A percentile compares a stretch with the other conserved stretches of the same genome.
Conservation (phyloP, 176 grass and related monocot genomes). For the Echinochloa phyllopogon region DNA sequence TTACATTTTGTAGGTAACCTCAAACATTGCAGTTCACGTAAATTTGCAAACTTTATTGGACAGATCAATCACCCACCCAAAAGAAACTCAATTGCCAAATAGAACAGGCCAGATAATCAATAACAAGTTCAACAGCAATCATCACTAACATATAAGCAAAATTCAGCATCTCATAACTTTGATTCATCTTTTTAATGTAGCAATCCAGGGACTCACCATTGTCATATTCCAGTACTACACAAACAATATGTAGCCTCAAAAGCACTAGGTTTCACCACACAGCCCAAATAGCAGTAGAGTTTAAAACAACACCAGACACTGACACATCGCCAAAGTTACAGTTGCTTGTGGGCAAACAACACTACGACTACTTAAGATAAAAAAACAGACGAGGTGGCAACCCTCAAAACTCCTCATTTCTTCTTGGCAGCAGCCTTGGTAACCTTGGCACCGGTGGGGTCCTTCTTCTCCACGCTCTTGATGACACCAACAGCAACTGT, state of each 20-base stretch:
- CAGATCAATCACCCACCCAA: no score
- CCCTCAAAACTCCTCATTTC: slow-evolving; percentile 51
- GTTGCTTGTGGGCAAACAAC: no score
- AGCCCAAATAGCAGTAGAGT: background rate
- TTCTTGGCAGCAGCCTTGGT: slow-evolving; percentile 87
- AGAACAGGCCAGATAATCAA: no score
- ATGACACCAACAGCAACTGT: no score
- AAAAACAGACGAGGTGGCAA: no score
- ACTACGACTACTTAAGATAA: no score
- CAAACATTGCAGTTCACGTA: no score
- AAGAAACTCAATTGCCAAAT: background rate
- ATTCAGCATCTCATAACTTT: background rate
- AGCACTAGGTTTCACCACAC: slow-evolving; percentile 4
- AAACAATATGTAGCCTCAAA: background rate
- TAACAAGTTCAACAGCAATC: no score
- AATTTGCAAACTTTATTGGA: no score
- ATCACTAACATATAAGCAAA: no score
- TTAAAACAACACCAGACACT: background rate
- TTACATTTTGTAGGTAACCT: no score
- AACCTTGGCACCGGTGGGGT: slow-evolving; percentile 73
- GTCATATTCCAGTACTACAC: no score
- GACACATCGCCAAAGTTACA: background rate
- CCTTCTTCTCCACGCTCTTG: slow-evolving; percentile 65
- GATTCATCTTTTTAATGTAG: background rate
- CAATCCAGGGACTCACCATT: background rate